These are phyloP conservation scores for Kodamaea restingae DNA, from an alignment of 805 yeast species.

Conservation along the genomic window DNA sequence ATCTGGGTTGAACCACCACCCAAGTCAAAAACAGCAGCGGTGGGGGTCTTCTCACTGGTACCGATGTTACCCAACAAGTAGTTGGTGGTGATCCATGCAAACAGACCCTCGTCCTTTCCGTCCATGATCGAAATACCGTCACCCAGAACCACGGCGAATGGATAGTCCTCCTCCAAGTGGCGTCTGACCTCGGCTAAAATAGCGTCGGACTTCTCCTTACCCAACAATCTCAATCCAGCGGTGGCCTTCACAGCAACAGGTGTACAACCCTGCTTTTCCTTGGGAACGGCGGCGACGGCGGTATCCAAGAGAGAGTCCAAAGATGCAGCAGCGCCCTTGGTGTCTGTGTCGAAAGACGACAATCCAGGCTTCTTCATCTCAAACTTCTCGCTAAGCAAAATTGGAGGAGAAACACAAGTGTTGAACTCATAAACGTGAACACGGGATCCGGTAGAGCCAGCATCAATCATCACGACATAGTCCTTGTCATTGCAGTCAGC, in stretches of 20 bases:
- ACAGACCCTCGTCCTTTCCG: conserved; percentile 96
- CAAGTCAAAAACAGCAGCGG: conserved; percentile 95
- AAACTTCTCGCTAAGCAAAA: conserved; percentile 72
- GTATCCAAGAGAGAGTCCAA: conserved; percentile 74
- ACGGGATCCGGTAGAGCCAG: conserved; percentile 96
- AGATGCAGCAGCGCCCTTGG: conserved; percentile 83
- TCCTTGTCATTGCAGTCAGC: conserved; percentile 41
- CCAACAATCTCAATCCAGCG: conserved; percentile 88
- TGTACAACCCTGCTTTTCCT: conserved; percentile 67
- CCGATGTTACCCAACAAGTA: conserved; percentile 94
- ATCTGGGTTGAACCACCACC: conserved; percentile 99
- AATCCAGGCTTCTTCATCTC: conserved; percentile 91
- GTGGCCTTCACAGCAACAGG: conserved; percentile 98
- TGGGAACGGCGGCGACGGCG: conserved; percentile 78
- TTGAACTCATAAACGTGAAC: conserved; percentile 92
- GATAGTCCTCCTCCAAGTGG: conserved; percentile 76
- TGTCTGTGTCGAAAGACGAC: conserved; percentile 76
- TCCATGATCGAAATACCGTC: conserved; percentile 92
- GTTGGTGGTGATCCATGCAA: conserved; percentile 97
- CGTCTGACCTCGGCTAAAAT: conserved; percentile 73
- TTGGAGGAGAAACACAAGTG: conserved; percentile 81
- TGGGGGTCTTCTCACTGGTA: conserved; percentile 63
- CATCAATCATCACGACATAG: conserved; percentile 92
- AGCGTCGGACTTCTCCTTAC: conserved; percentile 64
- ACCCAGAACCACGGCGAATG: conserved; percentile 85